Percentiles rank a stretch among this genome's conserved stretches.
phyloP scores from a whole-genome alignment of 2,329 filamentous ascomycete genomes.

The Teratosphaeria viscida region DNA sequence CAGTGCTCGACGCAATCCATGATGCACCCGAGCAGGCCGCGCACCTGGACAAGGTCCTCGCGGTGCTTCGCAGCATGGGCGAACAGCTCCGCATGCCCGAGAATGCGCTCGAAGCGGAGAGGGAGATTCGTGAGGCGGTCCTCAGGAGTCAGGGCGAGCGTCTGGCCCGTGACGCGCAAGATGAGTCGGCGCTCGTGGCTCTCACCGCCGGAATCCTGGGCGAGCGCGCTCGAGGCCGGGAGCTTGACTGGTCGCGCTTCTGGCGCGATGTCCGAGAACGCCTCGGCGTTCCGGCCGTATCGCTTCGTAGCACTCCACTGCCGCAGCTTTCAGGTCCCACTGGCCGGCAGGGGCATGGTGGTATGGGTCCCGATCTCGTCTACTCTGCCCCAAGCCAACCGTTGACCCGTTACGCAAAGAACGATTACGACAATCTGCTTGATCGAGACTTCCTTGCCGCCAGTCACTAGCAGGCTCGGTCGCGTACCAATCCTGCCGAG shows the following conservation, averaged over 20 bases:
- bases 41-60: not conserved
- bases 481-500: too few relatives aligned
- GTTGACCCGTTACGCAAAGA: too few relatives aligned
- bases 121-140: not conserved
- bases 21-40: not conserved
- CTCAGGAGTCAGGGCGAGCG: not conserved
- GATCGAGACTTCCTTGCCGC: too few relatives aligned
- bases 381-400: not conserved
- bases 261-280: not conserved
- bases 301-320: not conserved
- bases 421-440: too few relatives aligned
- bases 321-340: not conserved
- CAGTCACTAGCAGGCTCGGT: too few relatives aligned
- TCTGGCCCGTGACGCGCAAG: not conserved
- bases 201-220: not conserved
- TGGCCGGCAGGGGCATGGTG: not conserved
- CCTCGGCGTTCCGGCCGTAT: not conserved
- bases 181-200: not conserved
- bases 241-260: not conserved
- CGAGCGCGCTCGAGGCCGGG: not conserved
- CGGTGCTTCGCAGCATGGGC: not conserved
- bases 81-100: not conserved
- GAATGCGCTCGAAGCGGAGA: not conserved
- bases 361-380: not conserved
- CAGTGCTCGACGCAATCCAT: not conserved